These are phyloP conservation scores for Vaucheria bursata DNA, from an alignment of 352 stramenopile genomes.

Conservation along the genomic window DNA sequence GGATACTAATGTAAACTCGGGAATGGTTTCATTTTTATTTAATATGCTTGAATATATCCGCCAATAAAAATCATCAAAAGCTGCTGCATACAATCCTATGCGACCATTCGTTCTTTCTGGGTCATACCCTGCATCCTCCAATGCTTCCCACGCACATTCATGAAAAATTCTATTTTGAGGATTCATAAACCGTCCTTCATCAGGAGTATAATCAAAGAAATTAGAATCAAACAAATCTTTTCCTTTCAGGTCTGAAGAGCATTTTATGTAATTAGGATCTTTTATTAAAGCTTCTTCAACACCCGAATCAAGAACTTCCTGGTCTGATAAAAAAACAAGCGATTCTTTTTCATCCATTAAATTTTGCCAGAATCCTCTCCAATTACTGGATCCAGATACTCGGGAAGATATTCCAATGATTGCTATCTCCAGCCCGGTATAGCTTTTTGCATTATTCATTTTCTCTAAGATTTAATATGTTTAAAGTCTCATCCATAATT, in stretches of 20 bases:
- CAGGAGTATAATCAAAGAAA: slow-evolving; percentile 26
- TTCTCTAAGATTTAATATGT: too few relatives aligned
- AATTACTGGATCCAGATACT: not conserved
- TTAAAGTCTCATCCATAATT: not conserved
- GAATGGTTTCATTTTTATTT: not conserved
- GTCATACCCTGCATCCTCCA: slow-evolving; percentile 25
- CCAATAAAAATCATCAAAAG: slow-evolving; percentile 21
- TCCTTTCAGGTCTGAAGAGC: slow-evolving; percentile 18
- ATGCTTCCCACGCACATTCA: slow-evolving; percentile 22
- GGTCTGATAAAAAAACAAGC: not conserved
- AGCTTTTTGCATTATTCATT: too few relatives aligned
- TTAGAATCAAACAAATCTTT: slow-evolving; percentile 34
- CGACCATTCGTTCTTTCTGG: slow-evolving; percentile 5
- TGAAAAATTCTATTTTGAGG: slow-evolving; percentile 48
- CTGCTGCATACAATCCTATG: slow-evolving; percentile 38
- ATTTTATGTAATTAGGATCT: not conserved
- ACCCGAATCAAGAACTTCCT: not conserved
- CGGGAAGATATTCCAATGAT: not conserved
- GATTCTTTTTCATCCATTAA: not conserved
- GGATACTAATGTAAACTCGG: slow-evolving; percentile 26
- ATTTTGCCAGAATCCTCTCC: not conserved
- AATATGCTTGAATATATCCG: not conserved
- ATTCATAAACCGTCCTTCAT: slow-evolving; percentile 43
- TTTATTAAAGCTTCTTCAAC: not conserved
- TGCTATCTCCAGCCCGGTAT: too few relatives aligned